Evolutionary conservation across 352 stramenopile species (phyloP), one percentile per base, ranked within the genome.

Genomic region (Phytopythium montanum): DNA sequence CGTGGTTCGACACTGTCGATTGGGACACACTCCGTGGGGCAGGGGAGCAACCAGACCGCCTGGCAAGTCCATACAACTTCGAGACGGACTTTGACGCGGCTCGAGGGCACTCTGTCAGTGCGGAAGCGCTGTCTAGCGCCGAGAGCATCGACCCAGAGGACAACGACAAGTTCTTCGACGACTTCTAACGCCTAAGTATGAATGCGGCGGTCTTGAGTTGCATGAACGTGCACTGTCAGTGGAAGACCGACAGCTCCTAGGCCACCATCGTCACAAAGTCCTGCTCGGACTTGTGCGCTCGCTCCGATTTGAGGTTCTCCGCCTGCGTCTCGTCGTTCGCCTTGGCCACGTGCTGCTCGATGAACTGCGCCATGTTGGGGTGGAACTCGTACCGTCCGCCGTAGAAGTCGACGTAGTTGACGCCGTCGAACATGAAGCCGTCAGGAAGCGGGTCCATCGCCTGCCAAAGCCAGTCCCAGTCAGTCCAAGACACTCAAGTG

Each of bases 361-460:
- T 76, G 42, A 92, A 88, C 54, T 82, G 62, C 14, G 76, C 66
- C 55, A 92, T 90, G 39, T 71, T 66, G 0, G 84, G 83, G 42
- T 93, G 81, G 57, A 90, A 93, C 60, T 90, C 81, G 60, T 88
- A 86, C 25, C 78, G 70, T 0, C 75, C 78, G 18, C 84, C 84
- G 36, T 82, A 85, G 44, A 85, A 86, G 55, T 93, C 81, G 25
- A 89, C 73, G 64, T 93, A 93, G 59, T 78, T 75, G 21, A 74
- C 76, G 19, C 83, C 83, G 42, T 93, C 83, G 45, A 76, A 93
- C 49, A 90, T 62, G 54, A 84, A 91, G 0, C 76, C 83, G 39
- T 91, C 79, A 0, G 83, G 83, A 16, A 93, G 72, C 2, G 81
- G 73, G 45, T 91, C 83, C 68, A 81, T 75, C 33, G 75, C 71